phyloP scores from a whole-genome alignment of 2,329 filamentous ascomycete species.

The Tolypocladium tropicale region DNA sequence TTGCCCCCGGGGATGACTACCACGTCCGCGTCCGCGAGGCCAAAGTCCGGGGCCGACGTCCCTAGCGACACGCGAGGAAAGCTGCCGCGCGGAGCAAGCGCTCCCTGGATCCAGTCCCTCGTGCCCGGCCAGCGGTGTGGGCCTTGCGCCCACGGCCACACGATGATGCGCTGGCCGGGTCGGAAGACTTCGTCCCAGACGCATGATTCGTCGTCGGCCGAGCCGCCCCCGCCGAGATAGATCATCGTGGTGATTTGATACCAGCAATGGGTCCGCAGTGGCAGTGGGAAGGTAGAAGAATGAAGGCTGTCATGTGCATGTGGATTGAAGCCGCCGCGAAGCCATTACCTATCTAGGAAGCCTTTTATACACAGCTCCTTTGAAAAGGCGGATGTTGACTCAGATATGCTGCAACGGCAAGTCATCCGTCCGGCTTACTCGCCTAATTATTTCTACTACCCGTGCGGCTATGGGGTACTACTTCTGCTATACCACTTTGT shows the following conservation, averaged over 20 bases:
- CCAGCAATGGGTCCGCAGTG: too few species aligned
- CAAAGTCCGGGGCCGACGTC: background rate
- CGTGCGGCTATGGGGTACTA: too few species aligned
- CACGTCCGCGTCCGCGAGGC: background rate
- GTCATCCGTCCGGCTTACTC: too few species aligned
- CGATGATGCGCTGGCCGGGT: background rate
- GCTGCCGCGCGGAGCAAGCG: background rate
- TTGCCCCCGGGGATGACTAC: conserved; percentile 2
- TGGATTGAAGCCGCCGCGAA: background rate
- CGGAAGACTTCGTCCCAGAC: background rate
- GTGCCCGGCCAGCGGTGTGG: background rate
- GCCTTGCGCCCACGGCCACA: background rate
- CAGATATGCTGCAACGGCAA: too few species aligned
- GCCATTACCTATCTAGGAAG: background rate
- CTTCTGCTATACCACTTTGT: too few species aligned
- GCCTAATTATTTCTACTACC: too few species aligned
- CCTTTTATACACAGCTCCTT: background rate
- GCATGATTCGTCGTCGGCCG: background rate
- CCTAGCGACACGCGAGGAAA: background rate
- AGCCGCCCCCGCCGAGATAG: background rate
- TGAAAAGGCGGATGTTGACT: too few species aligned
- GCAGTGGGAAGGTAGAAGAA: background rate
- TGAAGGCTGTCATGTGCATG: background rate
- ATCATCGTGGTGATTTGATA: background rate
- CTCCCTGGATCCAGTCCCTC: background rate